These are phyloP conservation scores for Schizothecium vesticola DNA, from an alignment of 495 filamentous ascomycete species.

Conservation along the genomic window DNA sequence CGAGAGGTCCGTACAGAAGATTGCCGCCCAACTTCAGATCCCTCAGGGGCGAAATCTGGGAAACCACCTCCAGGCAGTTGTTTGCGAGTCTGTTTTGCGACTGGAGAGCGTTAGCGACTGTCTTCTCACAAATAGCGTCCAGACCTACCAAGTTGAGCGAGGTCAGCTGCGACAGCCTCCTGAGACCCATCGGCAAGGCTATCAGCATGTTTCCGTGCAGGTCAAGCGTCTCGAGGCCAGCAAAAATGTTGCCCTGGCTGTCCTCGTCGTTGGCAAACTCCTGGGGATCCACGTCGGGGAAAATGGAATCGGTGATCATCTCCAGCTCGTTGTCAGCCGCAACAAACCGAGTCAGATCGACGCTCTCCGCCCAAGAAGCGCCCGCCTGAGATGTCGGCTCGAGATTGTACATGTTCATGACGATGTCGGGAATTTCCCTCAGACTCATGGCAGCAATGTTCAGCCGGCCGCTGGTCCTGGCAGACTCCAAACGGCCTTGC, in stretches of 20 bases:
- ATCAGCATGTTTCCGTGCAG: conserved; percentile 76
- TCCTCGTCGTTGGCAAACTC: conserved; percentile 56
- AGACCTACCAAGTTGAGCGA: conserved; percentile 71
- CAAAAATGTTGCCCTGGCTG: conserved; percentile 68
- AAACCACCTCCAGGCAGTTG: conserved; percentile 63
- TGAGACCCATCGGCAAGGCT: conserved; percentile 66
- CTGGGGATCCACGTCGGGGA: conserved; percentile 64
- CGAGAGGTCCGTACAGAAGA: conserved; percentile 58
- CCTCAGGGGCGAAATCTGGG: conserved; percentile 61
- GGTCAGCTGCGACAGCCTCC: conserved; percentile 65
- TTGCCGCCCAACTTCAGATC: conserved; percentile 84
- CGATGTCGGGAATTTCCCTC: conserved; percentile 72
- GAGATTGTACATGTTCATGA: conserved; percentile 85
- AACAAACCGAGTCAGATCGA: conserved; percentile 83
- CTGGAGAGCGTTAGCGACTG: conserved; percentile 32
- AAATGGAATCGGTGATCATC: conserved; percentile 62
- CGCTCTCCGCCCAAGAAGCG: conserved; percentile 82
- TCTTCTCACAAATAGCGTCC: neutral
- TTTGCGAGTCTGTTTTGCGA: conserved; percentile 75
- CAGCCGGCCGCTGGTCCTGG: conserved; percentile 72
- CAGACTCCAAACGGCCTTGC: conserved; percentile 67
- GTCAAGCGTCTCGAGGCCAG: conserved; percentile 75
- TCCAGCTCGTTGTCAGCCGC: conserved; percentile 90
- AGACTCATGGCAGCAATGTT: conserved; percentile 87
- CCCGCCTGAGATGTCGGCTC: conserved; percentile 48